Evolutionary conservation across 2,329 filamentous ascomycete species (phyloP).

Genomic region (Paracoccidioides lutzii): DNA sequence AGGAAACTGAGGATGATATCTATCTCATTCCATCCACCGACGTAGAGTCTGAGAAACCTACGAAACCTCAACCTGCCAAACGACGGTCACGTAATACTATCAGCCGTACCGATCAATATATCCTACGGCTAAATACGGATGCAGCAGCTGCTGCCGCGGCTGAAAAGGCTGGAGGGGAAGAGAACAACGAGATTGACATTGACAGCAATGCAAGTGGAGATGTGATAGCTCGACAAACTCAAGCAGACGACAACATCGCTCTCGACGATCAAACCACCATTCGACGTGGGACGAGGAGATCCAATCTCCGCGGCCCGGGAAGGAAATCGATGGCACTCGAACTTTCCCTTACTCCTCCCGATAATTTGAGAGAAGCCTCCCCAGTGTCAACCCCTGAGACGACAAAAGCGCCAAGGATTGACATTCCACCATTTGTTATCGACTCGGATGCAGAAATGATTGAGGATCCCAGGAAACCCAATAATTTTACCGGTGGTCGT

Average conservation of each 20-base stretch:
- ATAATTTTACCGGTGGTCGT: no score
- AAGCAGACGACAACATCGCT: not conserved
- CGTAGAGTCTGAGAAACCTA: not conserved
- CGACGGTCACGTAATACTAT: not conserved
- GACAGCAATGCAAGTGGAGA: not conserved
- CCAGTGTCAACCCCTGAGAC: not conserved
- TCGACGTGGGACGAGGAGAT: not conserved
- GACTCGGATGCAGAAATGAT: not conserved
- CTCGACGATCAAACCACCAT: not conserved
- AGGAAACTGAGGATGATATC: not conserved
- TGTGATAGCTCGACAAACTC: not conserved
- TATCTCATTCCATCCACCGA: not conserved
- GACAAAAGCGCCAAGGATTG: not conserved
- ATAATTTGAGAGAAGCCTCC: not conserved
- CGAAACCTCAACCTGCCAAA: not conserved
- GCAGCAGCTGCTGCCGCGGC: no score
- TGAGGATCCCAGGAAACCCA: not conserved
- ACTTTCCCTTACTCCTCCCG: not conserved
- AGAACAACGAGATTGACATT: not conserved
- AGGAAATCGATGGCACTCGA: not conserved
- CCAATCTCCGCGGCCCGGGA: not conserved
- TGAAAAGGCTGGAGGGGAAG: not conserved
- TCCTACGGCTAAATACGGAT: not conserved
- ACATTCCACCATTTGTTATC: not conserved
- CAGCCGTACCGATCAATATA: not conserved